Evolutionary conservation across 306 rosid genomes (phyloP).

Genomic region (Prinsepia uniflora): DNA sequence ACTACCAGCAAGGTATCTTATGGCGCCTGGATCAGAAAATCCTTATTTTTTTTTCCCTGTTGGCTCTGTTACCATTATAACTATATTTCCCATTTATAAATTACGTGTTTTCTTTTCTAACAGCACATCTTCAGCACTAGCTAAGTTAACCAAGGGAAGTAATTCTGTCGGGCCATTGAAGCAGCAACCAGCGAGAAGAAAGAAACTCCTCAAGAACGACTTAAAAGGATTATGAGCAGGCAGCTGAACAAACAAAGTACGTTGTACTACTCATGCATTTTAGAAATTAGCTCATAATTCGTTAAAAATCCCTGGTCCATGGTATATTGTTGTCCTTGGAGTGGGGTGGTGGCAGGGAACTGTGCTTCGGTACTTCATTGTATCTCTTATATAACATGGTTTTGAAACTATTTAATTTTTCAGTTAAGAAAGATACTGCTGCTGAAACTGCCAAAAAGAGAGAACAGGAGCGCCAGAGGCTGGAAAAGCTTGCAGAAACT

Average conservation of each 20-base stretch:
- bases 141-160: constrained; percentile 73
- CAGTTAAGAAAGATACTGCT: constrained; percentile 96
- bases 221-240: constrained; percentile 94
- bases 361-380: background rate
- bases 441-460: constrained; percentile 85
- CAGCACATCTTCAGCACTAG: constrained; percentile 81
- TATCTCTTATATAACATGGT: background rate
- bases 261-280: constrained; percentile 28
- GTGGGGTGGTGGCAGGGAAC: background rate
- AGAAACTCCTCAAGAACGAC: constrained; percentile 99
- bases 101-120: constrained; percentile 17
- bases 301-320: background rate
- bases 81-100: background rate
- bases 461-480: constrained; percentile 90
- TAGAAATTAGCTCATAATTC: background rate
- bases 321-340: background rate
- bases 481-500: constrained; percentile 93
- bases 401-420: constrained; percentile 23
- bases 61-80: background rate
- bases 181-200: constrained; percentile 79
- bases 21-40: background rate
- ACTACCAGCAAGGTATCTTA: constrained; percentile 63
- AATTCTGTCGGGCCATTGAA: constrained; percentile 68
- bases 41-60: background rate
- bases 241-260: constrained; percentile 93